A percentile compares a stretch with the other conserved stretches of the same genome.
phyloP scores from a whole-genome alignment of 148 eudicot genomes.

The Fagopyrum tataricum region DNA sequence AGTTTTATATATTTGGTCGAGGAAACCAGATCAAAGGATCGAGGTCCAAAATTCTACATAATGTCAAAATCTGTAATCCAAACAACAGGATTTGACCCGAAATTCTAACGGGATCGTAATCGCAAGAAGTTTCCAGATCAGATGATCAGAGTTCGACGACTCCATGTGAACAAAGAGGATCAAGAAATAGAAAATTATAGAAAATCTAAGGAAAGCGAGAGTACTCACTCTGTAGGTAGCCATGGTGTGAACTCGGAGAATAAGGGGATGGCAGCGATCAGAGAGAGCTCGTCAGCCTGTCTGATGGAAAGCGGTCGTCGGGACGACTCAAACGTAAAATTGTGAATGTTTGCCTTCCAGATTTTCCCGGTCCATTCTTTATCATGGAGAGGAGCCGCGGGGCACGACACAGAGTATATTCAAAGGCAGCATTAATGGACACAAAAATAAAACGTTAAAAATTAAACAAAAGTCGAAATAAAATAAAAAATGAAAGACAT shows the following conservation, averaged over 20 bases:
- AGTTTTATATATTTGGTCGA: not conserved
- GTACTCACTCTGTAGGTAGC: slow-evolving; percentile 9
- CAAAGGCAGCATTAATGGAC: too few species aligned
- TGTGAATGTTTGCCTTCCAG: not conserved
- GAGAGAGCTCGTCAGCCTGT: not conserved
- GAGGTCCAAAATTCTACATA: not conserved
- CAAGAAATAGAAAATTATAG: not conserved
- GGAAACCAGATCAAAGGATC: not conserved
- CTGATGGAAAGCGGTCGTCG: not conserved
- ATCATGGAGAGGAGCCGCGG: too few species aligned
- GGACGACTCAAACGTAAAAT: not conserved
- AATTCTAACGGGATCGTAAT: not conserved
- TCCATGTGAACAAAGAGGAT: not conserved
- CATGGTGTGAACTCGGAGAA: slow-evolving; percentile 8
- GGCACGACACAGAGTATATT: too few species aligned
- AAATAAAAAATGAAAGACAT: too few species aligned
- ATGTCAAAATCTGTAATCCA: not conserved
- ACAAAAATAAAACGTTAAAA: too few species aligned
- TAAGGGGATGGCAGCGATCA: not conserved
- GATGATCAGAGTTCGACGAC: not conserved
- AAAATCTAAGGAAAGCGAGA: not conserved
- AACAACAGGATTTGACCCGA: not conserved
- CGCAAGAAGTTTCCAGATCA: not conserved
- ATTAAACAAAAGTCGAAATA: too few species aligned
- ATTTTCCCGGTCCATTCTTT: too few species aligned